A percentile compares a stretch with the other conserved stretches of the same genome.
Evolutionary conservation across 495 filamentous ascomycete genomes (phyloP).

Genomic region (Penicillium malachiteum): DNA sequence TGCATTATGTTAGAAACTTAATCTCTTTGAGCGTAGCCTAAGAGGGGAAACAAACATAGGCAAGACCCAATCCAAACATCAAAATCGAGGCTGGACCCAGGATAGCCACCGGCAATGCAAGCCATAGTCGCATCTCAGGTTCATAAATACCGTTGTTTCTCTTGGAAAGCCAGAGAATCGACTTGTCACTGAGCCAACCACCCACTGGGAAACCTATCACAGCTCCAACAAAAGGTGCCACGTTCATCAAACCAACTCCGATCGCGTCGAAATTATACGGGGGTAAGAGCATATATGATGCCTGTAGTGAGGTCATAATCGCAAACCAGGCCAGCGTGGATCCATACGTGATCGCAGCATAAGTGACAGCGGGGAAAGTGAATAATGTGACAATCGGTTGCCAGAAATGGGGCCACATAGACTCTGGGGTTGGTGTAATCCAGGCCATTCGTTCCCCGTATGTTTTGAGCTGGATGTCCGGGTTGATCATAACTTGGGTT

Average conservation of each 20-base stretch:
- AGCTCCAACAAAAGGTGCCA: conserved; percentile 39
- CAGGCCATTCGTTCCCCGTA: conserved; percentile 28
- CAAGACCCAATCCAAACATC: conserved; percentile 36
- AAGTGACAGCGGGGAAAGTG: conserved; percentile 36
- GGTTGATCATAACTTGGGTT: neutral
- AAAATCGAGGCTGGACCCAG: conserved; percentile 27
- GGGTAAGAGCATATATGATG: conserved; percentile 28
- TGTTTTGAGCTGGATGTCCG: conserved; percentile 16
- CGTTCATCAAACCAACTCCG: conserved; percentile 37
- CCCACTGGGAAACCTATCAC: conserved; percentile 33
- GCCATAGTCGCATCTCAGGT: conserved; percentile 41
- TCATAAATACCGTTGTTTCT: conserved; percentile 43
- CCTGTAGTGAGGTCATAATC: conserved; percentile 31
- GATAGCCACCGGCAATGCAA: conserved; percentile 25
- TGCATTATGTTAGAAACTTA: conserved; percentile 5
- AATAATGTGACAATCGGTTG: conserved; percentile 24
- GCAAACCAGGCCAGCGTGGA: conserved; percentile 32
- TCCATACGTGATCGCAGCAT: conserved; percentile 36
- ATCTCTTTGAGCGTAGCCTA: too few species aligned
- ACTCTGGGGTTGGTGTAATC: conserved; percentile 23
- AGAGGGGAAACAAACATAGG: conserved; percentile 16
- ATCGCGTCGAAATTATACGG: conserved; percentile 42
- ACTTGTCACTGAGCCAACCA: conserved; percentile 37
- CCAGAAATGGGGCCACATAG: conserved; percentile 25
- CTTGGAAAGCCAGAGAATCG: conserved; percentile 32